Evolutionary conservation across 129 eudicot species (phyloP).

Genomic region (Flaveria robusta): DNA sequence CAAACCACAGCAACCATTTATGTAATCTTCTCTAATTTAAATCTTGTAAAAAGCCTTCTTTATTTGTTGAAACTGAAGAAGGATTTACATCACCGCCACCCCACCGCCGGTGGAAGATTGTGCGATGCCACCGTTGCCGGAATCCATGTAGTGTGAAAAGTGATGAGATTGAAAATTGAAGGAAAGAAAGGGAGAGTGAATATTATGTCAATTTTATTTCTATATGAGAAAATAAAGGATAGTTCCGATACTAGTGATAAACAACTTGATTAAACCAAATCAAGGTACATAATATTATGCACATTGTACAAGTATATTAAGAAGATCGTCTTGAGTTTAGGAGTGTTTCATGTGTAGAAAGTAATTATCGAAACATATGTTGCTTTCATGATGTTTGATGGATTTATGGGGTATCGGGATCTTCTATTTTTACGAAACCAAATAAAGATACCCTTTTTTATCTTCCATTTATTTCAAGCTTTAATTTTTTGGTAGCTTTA

Average conservation of each 20-base stretch:
- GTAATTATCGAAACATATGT: constrained; percentile 5
- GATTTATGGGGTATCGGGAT: constrained; percentile 19
- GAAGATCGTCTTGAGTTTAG: background rate
- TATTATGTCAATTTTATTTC: constrained; percentile 13
- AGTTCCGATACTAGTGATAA: background rate
- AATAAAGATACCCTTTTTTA: too few species aligned
- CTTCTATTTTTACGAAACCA: too few species aligned
- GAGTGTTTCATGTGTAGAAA: constrained; percentile 7
- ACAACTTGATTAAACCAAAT: background rate
- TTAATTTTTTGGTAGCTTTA: background rate
- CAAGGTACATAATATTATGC: constrained; percentile 8
- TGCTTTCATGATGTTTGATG: constrained; percentile 25
- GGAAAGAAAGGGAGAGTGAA: background rate
- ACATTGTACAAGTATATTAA: background rate
- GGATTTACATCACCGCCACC: too few species aligned
- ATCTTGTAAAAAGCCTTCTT: too few species aligned
- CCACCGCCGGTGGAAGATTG: too few species aligned
- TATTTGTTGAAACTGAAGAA: too few species aligned
- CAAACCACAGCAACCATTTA: too few species aligned
- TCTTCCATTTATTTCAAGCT: too few species aligned
- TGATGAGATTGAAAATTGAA: constrained; percentile 27
- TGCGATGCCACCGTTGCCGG: too few species aligned
- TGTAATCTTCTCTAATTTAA: too few species aligned
- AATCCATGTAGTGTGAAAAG: background rate
- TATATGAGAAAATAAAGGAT: constrained; percentile 11